Conservation (phyloP, 257 asterid genomes). For the Solanum dulcamara region DNA sequence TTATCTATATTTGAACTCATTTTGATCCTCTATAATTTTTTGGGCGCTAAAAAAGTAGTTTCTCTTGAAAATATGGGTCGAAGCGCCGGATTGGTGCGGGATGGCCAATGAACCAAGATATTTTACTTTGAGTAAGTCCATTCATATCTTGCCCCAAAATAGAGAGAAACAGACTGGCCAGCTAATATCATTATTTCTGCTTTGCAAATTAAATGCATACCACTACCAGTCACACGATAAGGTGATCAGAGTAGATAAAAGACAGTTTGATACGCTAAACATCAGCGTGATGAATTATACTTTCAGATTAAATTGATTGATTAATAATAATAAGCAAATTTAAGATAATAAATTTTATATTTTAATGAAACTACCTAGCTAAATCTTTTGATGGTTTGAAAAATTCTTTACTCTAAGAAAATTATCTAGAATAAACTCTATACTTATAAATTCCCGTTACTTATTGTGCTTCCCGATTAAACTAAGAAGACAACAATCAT, state of each 20-base stretch:
- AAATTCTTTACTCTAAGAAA: background rate
- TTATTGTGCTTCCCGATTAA: background rate
- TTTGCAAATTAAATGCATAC: background rate
- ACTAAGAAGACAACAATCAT: background rate
- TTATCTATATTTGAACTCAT: too few species aligned
- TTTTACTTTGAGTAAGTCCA: background rate
- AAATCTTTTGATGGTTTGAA: background rate
- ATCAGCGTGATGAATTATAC: too few species aligned
- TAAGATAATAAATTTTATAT: background rate
- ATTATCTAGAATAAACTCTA: background rate
- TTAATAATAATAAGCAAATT: background rate
- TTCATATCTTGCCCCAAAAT: background rate
- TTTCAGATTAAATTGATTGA: background rate
- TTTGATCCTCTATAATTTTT: too few species aligned
- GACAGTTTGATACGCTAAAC: too few species aligned
- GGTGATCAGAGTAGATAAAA: background rate
- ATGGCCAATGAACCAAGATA: background rate
- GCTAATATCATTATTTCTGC: background rate
- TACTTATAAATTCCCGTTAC: background rate
- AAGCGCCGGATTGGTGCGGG: too few species aligned
- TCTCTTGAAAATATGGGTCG: too few species aligned
- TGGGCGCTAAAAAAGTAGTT: too few species aligned
- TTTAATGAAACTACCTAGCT: background rate
- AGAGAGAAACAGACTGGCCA: background rate
- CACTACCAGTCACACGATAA: background rate